These are phyloP conservation scores for Hysterium pulicare DNA, from an alignment of 2,329 filamentous ascomycete genomes.

Conservation along the genomic window DNA sequence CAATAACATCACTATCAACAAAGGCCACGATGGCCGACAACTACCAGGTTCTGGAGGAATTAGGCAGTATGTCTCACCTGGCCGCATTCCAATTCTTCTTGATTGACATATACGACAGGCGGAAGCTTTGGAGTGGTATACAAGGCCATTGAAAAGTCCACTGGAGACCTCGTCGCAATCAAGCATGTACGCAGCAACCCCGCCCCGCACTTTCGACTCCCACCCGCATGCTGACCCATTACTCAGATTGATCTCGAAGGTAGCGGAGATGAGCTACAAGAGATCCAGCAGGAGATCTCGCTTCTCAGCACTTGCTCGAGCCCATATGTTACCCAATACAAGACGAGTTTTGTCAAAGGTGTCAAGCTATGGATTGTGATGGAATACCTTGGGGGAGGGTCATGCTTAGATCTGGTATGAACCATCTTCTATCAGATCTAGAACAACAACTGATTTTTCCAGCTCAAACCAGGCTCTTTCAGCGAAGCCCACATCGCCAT, in stretches of 20 bases:
- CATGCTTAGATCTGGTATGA: constrained; percentile 84
- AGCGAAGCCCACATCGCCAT: constrained; percentile 89
- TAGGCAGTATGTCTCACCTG: constrained; percentile 69
- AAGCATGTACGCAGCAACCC: constrained; percentile 69
- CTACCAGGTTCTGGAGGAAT: constrained; percentile 93
- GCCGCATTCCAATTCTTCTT: background rate
- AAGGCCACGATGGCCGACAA: constrained; percentile 66
- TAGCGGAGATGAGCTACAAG: constrained; percentile 95
- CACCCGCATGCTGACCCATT: constrained; percentile 7
- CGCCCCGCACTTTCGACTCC: background rate
- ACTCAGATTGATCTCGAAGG: constrained; percentile 93
- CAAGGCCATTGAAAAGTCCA: constrained; percentile 88
- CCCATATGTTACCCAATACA: constrained; percentile 92
- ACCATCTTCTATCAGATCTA: background rate
- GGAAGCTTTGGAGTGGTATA: constrained; percentile 97
- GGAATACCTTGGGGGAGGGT: constrained; percentile 94
- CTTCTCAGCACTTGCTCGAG: constrained; percentile 93
- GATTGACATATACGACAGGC: constrained; percentile 49
- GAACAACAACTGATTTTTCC: constrained; percentile 18
- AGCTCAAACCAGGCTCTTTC: constrained; percentile 89
- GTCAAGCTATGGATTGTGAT: constrained; percentile 99
- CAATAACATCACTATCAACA: constrained; percentile 14
- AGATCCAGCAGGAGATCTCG: constrained; percentile 96
- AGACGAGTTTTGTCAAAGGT: constrained; percentile 90
- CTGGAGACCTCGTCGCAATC: constrained; percentile 91